Base-by-base conservation (phyloP, 768 basidiomycete species). In the Termitomyces sp. region DNA sequence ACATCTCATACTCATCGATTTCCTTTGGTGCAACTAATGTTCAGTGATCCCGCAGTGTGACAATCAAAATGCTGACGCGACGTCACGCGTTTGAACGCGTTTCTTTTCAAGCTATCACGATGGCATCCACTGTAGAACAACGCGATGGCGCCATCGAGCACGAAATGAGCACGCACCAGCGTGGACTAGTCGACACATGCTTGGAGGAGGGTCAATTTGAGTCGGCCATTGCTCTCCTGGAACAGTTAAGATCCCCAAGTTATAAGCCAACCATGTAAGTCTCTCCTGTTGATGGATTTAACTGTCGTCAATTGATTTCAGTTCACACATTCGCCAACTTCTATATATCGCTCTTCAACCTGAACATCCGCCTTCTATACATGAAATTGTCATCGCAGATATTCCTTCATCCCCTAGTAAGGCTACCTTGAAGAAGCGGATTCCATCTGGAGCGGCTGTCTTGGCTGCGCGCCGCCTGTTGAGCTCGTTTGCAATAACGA, bases 121-220 rank as follows among this genome's bases (percentile, higher is more conserved):
- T 55, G 40, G 28, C 40, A 18, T 44, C 40, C n/a, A 20, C 28
- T 11, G n/a, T 12, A 12, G 54, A 55, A 40, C 39, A 55, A n/a
- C 51, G 58, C 55, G 24, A 60, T 56, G 65, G 42, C 38, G 35
- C 46, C n/a, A 24, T 59, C 32, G 81, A 82, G 60, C 72, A 72
- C 11, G 81, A 83, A 56, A 79, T 85, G 77, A 75, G 72, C 59
- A 68, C 71, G 15, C 70, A 83, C 66, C 82, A 84, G 65, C 77
- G 80, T 39, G 79, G 78, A 38, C 74, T 90, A 4, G 87, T 91
- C 20, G 89, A 92, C 68, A 85, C 80, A 57, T 87, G 87, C 61
- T 83, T 92, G 20, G 91, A 92, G 67, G 91, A 92, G 70, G 84
- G 86, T 18, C 88, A 91, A 60, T 90, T 89, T 64, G 86, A 90